Percentiles rank a stretch among this genome's conserved stretches.
phyloP scores from a whole-genome alignment of 2,329 filamentous ascomycete genomes.

The Lasiodiplodia gonubiensis region DNA sequence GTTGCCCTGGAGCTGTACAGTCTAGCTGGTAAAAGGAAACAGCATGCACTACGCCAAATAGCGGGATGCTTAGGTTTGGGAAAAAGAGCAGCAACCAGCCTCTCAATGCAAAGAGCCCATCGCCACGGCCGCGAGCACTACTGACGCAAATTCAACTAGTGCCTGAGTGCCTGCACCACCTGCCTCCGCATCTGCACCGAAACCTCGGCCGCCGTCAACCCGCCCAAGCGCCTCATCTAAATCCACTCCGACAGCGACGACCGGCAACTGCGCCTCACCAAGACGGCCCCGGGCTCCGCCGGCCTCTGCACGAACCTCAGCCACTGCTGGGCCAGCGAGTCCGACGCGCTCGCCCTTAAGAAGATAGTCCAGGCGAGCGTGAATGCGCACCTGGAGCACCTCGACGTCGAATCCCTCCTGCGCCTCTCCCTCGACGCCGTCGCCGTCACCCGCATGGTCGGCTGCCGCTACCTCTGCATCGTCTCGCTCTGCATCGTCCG shows the following conservation, averaged over 20 bases:
- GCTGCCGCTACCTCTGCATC: neutral
- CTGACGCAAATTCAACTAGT: neutral
- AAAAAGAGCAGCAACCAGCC: neutral
- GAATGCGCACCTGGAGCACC: neutral
- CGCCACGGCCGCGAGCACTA: neutral
- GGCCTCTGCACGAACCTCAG: neutral
- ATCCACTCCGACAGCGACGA: neutral
- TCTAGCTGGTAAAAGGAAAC: neutral
- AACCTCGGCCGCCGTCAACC: neutral
- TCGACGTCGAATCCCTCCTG: neutral
- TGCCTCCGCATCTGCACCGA: neutral
- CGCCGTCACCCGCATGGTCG: neutral
- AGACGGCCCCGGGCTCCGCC: neutral
- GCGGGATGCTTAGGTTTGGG: neutral
- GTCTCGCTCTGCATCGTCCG: conserved; percentile 6
- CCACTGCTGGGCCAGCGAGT: neutral
- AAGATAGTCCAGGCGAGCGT: neutral
- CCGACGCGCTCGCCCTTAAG: neutral
- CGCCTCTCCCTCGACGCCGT: neutral
- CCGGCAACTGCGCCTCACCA: neutral
- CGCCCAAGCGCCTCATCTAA: neutral
- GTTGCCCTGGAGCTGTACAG: neutral
- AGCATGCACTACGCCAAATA: neutral
- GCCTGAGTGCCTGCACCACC: neutral
- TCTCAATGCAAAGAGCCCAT: neutral